These are phyloP conservation scores for Fusarium sp. DNA, from an alignment of 2,329 filamentous ascomycete species.

Conservation along the genomic window DNA sequence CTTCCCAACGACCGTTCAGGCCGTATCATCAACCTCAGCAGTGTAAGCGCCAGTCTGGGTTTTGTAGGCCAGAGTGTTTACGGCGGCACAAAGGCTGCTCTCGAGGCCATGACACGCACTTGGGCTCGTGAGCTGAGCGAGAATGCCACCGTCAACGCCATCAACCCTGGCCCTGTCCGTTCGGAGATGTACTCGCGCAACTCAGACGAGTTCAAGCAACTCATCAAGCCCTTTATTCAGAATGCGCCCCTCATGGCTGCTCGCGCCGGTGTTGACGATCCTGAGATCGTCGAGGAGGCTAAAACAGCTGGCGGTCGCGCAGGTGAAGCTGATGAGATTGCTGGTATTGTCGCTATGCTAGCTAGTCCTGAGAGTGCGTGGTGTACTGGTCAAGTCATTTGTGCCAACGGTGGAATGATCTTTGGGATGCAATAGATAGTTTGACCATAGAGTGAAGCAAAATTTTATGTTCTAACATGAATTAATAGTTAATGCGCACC, in stretches of 20 bases:
- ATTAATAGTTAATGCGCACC: neutral
- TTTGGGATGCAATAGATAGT: constrained; percentile 47
- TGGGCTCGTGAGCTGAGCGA: constrained; percentile 68
- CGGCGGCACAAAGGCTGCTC: constrained; percentile 66
- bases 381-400: constrained; percentile 49
- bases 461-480: constrained; percentile 2
- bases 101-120: constrained; percentile 68
- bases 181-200: constrained; percentile 61
- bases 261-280: constrained; percentile 43
- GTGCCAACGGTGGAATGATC: constrained; percentile 50
- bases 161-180: constrained; percentile 68
- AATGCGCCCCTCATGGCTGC: constrained; percentile 48
- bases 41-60: constrained; percentile 62
- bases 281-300: constrained; percentile 48
- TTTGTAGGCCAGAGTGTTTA: constrained; percentile 66
- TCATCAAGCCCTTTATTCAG: constrained; percentile 50
- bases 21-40: constrained; percentile 67
- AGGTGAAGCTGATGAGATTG: constrained; percentile 48
- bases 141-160: constrained; percentile 64
- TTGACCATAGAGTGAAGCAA: neutral
- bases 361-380: constrained; percentile 47
- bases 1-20: constrained; percentile 77
- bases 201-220: constrained; percentile 48
- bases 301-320: constrained; percentile 47
- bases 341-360: constrained; percentile 46